These are phyloP conservation scores for Monoraphidium neglectum DNA, from an alignment of 139 green algal genomes.

Conservation along the genomic window DNA sequence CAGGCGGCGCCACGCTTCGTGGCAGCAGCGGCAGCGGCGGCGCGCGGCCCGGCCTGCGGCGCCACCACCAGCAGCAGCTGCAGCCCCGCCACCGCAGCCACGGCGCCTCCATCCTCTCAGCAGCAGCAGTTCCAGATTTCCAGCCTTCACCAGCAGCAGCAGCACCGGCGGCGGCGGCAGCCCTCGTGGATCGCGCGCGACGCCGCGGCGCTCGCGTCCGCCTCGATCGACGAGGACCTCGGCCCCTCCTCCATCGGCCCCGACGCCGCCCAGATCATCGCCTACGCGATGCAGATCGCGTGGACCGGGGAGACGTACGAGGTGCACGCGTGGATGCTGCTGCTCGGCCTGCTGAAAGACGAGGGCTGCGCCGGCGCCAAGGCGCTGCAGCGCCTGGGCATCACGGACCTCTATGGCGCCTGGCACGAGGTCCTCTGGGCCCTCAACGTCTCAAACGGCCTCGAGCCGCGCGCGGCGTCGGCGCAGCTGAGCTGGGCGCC, in stretches of 20 bases:
- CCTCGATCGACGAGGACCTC: slow-evolving; percentile 20
- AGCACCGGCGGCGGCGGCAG: not conserved
- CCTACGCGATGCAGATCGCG: slow-evolving; percentile 53
- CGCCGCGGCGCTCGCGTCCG: not conserved
- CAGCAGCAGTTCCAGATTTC: slow-evolving; percentile 7
- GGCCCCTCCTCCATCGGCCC: slow-evolving; percentile 17
- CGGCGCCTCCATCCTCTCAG: not conserved
- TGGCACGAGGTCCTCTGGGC: slow-evolving; percentile 69
- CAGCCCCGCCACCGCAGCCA: not conserved
- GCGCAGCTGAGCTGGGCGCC: slow-evolving; percentile 41
- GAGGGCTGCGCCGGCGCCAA: slow-evolving; percentile 35
- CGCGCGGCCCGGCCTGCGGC: not conserved
- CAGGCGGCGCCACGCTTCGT: not conserved
- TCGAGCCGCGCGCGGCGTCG: slow-evolving; percentile 40
- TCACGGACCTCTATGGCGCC: slow-evolving; percentile 56
- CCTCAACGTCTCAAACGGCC: slow-evolving; percentile 47
- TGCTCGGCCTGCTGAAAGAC: slow-evolving; percentile 56
- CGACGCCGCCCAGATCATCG: slow-evolving; percentile 32
- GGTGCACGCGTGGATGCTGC: slow-evolving; percentile 59
- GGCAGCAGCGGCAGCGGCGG: not conserved
- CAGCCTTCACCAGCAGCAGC: not conserved
- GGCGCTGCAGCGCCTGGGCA: slow-evolving; percentile 40
- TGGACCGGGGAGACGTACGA: slow-evolving; percentile 50
- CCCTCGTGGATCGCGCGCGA: not conserved
- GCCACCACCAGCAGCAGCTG: not conserved